A percentile compares a stretch with the other conserved stretches of the same genome.
phyloP scores from a whole-genome alignment of 345 rosid species.

The Brassica juncea region DNA sequence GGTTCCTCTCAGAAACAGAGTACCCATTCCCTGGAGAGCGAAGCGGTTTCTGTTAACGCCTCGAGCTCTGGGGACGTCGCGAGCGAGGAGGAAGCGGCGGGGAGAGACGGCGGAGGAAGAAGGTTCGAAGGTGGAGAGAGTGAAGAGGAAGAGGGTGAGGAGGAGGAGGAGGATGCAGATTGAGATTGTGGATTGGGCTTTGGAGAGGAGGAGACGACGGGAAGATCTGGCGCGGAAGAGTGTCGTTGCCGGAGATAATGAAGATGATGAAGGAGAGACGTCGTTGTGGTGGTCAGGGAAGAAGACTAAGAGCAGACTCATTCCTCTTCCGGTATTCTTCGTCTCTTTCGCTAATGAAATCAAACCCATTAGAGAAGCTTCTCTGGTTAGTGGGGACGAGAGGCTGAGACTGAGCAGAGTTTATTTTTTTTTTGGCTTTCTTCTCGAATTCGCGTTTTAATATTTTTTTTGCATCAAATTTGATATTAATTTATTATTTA shows the following conservation, averaged over 20 bases:
- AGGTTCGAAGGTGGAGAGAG: constrained; percentile 62
- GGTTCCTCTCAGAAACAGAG: constrained; percentile 39
- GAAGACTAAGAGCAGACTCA: constrained; percentile 79
- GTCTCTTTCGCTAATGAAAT: constrained; percentile 35
- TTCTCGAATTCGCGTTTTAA: constrained; percentile 19
- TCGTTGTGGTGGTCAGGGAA: constrained; percentile 53
- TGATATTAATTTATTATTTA: neutral
- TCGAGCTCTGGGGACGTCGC: constrained; percentile 19
- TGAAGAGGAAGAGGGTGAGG: constrained; percentile 74
- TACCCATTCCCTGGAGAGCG: constrained; percentile 45
- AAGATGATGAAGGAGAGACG: constrained; percentile 17
- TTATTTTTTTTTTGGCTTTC: neutral
- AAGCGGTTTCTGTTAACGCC: neutral
- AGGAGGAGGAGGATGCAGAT: constrained; percentile 69
- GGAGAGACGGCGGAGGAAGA: constrained; percentile 1
- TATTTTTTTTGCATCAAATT: neutral
- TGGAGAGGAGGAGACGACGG: constrained; percentile 49
- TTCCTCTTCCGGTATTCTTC: constrained; percentile 41
- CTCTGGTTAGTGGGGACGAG: constrained; percentile 30
- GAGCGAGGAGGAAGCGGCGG: constrained; percentile 41
- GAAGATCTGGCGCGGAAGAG: constrained; percentile 50
- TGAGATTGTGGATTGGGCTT: constrained; percentile 84
- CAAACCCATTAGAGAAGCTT: constrained; percentile 25
- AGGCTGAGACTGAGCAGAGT: constrained; percentile 1
- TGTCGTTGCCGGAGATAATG: constrained; percentile 23